A percentile compares a stretch with the other conserved stretches of the same genome.
phyloP scores from a whole-genome alignment of 768 basidiomycete genomes.

The Asterophora lycoperdoides region DNA sequence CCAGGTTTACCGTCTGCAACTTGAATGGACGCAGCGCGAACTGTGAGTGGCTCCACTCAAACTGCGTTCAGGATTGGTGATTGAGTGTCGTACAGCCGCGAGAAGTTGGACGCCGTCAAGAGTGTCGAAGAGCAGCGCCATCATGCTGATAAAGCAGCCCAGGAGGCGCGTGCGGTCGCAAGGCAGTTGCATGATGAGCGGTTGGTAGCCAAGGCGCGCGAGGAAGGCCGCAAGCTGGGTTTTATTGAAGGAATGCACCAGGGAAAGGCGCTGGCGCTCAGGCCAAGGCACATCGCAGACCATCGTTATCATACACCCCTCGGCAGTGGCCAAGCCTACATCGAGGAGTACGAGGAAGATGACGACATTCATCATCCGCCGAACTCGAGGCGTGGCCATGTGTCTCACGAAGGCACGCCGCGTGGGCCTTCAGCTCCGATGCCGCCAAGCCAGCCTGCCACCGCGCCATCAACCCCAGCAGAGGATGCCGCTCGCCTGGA shows the following conservation, averaged over 20 bases:
- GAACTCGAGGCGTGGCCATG: background rate
- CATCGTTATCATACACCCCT: slow-evolving; percentile 12
- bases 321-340: slow-evolving; percentile 12
- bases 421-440: background rate
- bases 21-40: slow-evolving; percentile 23
- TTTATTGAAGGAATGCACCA: slow-evolving; percentile 48
- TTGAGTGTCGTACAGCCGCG: slow-evolving; percentile 14
- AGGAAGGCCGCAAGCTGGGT: slow-evolving; percentile 47
- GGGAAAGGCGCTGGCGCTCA: slow-evolving; percentile 28
- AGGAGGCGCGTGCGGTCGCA: slow-evolving; percentile 45
- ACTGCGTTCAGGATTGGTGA: background rate
- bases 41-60: slow-evolving; percentile 19
- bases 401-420: slow-evolving; percentile 1
- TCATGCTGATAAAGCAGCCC: slow-evolving; percentile 29
- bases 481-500: slow-evolving; percentile 8
- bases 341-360: slow-evolving; percentile 11
- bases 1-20: slow-evolving; percentile 22
- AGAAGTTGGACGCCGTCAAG: slow-evolving; percentile 21
- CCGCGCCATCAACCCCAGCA: slow-evolving; percentile 2
- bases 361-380: background rate
- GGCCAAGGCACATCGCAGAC: slow-evolving; percentile 6
- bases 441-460: slow-evolving; percentile 2
- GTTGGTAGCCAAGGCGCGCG: slow-evolving; percentile 44
- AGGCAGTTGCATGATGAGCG: slow-evolving; percentile 54
- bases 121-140: slow-evolving; percentile 29